A percentile compares a stretch with the other conserved stretches of the same genome.
Conservation (phyloP, 2,329 filamentous ascomycete species). For the Beauveria sp. region DNA sequence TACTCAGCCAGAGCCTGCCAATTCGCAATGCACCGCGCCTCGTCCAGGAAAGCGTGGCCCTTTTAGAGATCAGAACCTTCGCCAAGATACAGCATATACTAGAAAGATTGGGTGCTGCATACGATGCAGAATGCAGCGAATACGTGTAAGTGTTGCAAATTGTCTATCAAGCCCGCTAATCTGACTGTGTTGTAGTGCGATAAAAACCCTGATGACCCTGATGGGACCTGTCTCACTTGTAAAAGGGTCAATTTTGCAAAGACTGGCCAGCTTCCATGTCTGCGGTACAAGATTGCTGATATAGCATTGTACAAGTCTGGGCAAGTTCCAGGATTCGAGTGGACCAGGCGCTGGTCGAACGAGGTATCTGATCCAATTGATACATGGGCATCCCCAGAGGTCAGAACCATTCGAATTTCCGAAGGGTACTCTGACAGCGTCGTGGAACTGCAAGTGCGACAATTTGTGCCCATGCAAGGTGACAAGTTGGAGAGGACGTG, state of each 20-base stretch:
- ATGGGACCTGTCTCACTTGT: slow-evolving; percentile 45
- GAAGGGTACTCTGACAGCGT: slow-evolving; percentile 44
- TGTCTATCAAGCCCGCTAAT: background rate
- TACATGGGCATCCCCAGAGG: slow-evolving; percentile 46
- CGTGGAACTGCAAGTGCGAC: slow-evolving; percentile 43
- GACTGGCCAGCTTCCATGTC: slow-evolving; percentile 46
- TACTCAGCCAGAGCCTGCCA: background rate
- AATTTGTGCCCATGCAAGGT: slow-evolving; percentile 46
- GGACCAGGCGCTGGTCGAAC: slow-evolving; percentile 51
- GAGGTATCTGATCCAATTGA: slow-evolving; percentile 48
- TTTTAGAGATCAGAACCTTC: slow-evolving; percentile 43
- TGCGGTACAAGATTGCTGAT: slow-evolving; percentile 54
- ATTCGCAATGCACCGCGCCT: background rate
- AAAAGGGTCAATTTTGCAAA: slow-evolving; percentile 42
- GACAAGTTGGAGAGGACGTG: slow-evolving; percentile 49
- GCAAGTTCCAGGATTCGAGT: slow-evolving; percentile 50
- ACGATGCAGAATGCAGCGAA: slow-evolving; percentile 54
- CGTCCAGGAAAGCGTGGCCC: slow-evolving; percentile 37
- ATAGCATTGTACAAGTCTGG: slow-evolving; percentile 51
- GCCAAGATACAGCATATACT: slow-evolving; percentile 48
- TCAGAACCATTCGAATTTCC: slow-evolving; percentile 41
- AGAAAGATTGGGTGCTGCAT: slow-evolving; percentile 52
- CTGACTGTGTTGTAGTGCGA: slow-evolving; percentile 37
- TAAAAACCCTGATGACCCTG: slow-evolving; percentile 37
- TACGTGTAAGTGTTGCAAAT: slow-evolving; percentile 34